These are phyloP conservation scores for Schwanniomyces occidentalis DNA, from an alignment of 805 yeast species.

Conservation along the genomic window DNA sequence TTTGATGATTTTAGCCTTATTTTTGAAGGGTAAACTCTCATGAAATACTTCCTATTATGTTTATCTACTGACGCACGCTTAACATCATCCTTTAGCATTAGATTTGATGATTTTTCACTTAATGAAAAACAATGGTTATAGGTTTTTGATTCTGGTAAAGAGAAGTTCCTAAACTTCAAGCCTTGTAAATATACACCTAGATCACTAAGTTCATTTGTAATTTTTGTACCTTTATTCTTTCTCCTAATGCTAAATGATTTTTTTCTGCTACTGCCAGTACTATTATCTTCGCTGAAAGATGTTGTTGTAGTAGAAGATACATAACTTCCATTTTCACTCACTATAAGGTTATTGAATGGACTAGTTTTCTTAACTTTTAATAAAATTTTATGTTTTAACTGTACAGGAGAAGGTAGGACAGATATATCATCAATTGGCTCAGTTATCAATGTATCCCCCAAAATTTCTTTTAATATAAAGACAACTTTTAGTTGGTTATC, in stretches of 20 bases:
- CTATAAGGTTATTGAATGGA: conserved; percentile 12
- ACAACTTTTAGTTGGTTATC: conserved; percentile 66
- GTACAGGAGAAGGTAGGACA: conserved; percentile 69
- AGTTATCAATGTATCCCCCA: conserved; percentile 59
- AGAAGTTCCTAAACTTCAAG: conserved; percentile 73
- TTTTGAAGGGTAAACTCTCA: conserved; percentile 87
- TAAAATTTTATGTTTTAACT: conserved; percentile 67
- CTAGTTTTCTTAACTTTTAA: conserved; percentile 73
- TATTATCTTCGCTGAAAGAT: conserved; percentile 43
- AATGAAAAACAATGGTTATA: conserved; percentile 83
- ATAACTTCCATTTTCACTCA: conserved; percentile 21
- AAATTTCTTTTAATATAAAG: conserved; percentile 49
- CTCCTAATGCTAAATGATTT: conserved; percentile 22
- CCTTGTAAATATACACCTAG: conserved; percentile 78
- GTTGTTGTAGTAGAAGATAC: conserved; percentile 22
- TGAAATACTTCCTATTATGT: conserved; percentile 73
- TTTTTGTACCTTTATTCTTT: conserved; percentile 19
- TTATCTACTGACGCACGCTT: conserved; percentile 60
- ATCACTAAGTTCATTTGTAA: conserved; percentile 47
- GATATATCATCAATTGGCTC: conserved; percentile 33
- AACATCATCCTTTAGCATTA: conserved; percentile 62
- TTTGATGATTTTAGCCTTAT: conserved; percentile 76
- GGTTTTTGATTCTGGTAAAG: conserved; percentile 82
- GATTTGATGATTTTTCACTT: conserved; percentile 67
- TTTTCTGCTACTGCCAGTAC: conserved; percentile 12